Evolutionary conservation across 495 filamentous ascomycete genomes (phyloP), one percentile per base, ranked within the genome.

Genomic region (Extremus antarcticus): DNA sequence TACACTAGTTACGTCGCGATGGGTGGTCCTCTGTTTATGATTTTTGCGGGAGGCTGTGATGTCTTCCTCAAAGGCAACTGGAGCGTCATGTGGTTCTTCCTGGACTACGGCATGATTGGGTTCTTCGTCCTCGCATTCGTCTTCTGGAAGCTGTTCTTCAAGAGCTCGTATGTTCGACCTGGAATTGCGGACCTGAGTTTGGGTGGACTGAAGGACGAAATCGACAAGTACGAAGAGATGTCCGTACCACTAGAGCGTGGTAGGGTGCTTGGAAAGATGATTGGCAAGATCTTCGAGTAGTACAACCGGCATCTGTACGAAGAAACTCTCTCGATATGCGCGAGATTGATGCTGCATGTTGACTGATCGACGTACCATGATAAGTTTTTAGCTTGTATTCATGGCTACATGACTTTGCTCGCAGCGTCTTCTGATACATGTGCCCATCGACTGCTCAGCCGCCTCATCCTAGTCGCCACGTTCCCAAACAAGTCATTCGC

Each of bases 51-150:
- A 19, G 65, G 67, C 43, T 63, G 62, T 17, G 80, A 79, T 54
- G 78, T 78, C 8, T 83, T 68, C 0, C 81, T 79, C 63, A 62
- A 70, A 25, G 76, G 76, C 0, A 25, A 49, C 17, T 82, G 72
- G 70, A 63, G 66, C 39, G 57, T 74, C 10, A 70, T 69, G 2
- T 49, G 64, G 59, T 85, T 83, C 64, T 74, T 84, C 57, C 70
- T 73, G 0, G 74, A 70, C 35, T 83, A 84, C 62, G 75, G 76
- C 0, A 79, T 81, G 76, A 66, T 73, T 17, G 59, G 78, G n/a
- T 69, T 78, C 32, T 72, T 78, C 47, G 73, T 75, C 13, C 70
- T 82, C 52, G 78, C 48, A 4, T 79, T 73, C 60, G 66, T 72
- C 29, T 66, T 58, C 47, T 83, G 79, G 79, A 84, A 84, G 67